Percentiles rank a stretch among this genome's conserved stretches.
Conservation (phyloP, 1,284 basidiomycete species). For the Ustilago shanxiensis region DNA sequence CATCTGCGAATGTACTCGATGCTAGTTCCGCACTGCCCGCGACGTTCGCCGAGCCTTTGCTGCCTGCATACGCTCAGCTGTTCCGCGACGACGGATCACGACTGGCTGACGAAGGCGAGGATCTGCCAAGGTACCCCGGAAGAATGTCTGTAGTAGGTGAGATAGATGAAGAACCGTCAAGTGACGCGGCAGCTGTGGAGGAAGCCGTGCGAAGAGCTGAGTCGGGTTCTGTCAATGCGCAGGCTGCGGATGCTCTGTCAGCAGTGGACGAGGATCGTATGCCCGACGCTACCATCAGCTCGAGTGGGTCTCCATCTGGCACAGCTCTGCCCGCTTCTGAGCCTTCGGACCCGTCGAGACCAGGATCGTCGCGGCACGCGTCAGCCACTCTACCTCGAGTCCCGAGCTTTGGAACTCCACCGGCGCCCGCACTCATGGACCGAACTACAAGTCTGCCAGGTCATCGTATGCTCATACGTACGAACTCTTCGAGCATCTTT, state of each 20-base stretch:
- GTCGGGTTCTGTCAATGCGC: background rate
- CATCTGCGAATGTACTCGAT: background rate
- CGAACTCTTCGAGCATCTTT: conserved; percentile 15
- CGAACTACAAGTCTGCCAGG: conserved; percentile 45
- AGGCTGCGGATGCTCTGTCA: background rate
- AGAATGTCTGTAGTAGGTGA: conserved; percentile 54
- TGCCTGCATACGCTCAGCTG: conserved; percentile 68
- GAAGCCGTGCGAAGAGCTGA: background rate
- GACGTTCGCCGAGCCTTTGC: conserved; percentile 45
- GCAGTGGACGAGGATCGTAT: conserved; percentile 14
- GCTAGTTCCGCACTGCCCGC: conserved; percentile 7
- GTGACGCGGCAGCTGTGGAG: background rate
- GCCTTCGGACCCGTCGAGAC: background rate
- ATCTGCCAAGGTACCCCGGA: conserved; percentile 66
- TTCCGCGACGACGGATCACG: conserved; percentile 69
- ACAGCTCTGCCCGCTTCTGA: background rate
- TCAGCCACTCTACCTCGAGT: conserved; percentile 8
- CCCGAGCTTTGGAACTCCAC: conserved; percentile 7
- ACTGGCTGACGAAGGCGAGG: conserved; percentile 67
- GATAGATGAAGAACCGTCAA: conserved; percentile 33
- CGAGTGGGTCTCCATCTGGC: background rate
- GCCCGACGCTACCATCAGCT: background rate
- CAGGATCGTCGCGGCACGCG: background rate
- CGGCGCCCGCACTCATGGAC: conserved; percentile 31
- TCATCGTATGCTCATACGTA: conserved; percentile 22